Conservation (phyloP, 106 monocot species). For the Narthecium ossifragum region DNA sequence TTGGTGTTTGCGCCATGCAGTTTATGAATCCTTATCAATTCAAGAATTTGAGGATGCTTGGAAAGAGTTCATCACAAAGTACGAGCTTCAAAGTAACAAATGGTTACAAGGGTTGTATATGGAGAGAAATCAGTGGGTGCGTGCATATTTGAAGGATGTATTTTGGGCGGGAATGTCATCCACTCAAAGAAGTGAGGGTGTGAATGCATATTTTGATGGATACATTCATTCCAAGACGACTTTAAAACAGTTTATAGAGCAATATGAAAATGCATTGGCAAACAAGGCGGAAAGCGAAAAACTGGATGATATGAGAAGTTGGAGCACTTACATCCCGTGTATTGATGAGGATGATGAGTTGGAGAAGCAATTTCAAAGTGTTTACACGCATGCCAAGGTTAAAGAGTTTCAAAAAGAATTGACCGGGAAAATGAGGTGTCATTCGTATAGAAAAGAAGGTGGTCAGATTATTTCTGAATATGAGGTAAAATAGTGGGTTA, state of each 20-base stretch:
- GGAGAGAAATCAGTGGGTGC: slow-evolving; percentile 51
- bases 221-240: slow-evolving; percentile 49
- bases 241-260: slow-evolving; percentile 65
- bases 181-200: slow-evolving; percentile 34
- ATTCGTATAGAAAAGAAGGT: slow-evolving; percentile 39
- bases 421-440: slow-evolving; percentile 62
- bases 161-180: slow-evolving; percentile 86
- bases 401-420: slow-evolving; percentile 75
- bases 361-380: slow-evolving; percentile 64
- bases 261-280: slow-evolving; percentile 50
- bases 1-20: slow-evolving; percentile 30
- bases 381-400: slow-evolving; percentile 70
- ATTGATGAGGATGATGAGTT: slow-evolving; percentile 52
- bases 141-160: slow-evolving; percentile 53
- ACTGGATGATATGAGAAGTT: slow-evolving; percentile 49
- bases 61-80: slow-evolving; percentile 33
- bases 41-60: slow-evolving; percentile 51
- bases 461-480: slow-evolving; percentile 21
- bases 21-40: slow-evolving; percentile 40
- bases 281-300: slow-evolving; percentile 51
- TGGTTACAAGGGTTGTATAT: slow-evolving; percentile 59
- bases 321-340: slow-evolving; percentile 30
- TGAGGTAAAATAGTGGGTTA: slow-evolving; percentile 41
- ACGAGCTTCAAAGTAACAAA: slow-evolving; percentile 38
- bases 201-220: slow-evolving; percentile 45